Evolutionary conservation across 768 basidiomycete genomes (phyloP).

Genomic region (Chalciporus chontae): DNA sequence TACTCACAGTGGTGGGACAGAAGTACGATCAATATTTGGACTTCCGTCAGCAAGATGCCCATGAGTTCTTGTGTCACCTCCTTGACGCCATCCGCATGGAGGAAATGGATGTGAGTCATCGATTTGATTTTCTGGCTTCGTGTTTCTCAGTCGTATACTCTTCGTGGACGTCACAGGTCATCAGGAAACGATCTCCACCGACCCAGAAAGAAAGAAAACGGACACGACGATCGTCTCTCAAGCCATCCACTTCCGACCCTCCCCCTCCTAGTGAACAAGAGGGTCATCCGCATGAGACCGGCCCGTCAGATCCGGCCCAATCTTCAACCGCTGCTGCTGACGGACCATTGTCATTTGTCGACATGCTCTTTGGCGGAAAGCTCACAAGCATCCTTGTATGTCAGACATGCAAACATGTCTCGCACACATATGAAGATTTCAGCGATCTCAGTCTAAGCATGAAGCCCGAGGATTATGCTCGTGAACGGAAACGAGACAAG

Average conservation of each 20-base stretch:
- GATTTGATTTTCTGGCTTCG: not conserved
- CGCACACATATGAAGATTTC: conserved; percentile 88
- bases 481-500: conserved; percentile 72
- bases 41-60: conserved; percentile 94
- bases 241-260: not conserved
- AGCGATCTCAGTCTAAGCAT: conserved; percentile 90
- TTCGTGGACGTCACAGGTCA: conserved; percentile 47
- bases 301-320: not conserved
- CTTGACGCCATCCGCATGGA: conserved; percentile 94
- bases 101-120: conserved; percentile 70
- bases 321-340: conserved; percentile 33
- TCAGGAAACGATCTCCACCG: conserved; percentile 63
- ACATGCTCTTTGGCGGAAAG: conserved; percentile 88
- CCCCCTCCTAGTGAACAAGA: not conserved
- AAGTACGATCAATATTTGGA: conserved; percentile 96
- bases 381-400: conserved; percentile 91
- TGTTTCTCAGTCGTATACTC: not conserved
- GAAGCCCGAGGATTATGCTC: conserved; percentile 74
- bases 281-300: not conserved
- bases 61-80: conserved; percentile 87
- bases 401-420: conserved; percentile 90
- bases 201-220: conserved; percentile 35
- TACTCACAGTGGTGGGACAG: conserved; percentile 65
- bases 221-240: not conserved
- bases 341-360: conserved; percentile 69